A percentile compares a stretch with the other conserved stretches of the same genome.
Conservation (phyloP, 2,329 filamentous ascomycete species). For the Aaosphaeria pasadenensis region DNA sequence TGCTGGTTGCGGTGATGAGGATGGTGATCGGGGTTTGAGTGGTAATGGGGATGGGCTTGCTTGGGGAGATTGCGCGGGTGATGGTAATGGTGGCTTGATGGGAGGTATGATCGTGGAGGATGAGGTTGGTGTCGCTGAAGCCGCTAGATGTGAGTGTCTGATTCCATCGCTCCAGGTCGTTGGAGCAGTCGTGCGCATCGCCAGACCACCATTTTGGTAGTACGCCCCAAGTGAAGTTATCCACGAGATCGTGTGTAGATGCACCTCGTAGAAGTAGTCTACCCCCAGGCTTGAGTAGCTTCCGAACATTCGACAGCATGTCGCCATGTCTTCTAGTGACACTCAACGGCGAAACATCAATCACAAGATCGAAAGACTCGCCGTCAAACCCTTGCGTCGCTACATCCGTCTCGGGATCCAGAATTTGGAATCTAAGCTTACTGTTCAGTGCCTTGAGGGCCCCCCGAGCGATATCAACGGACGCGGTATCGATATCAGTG, state of each 20-base stretch:
- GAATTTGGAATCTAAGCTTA: constrained; percentile 2
- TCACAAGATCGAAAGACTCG: background rate
- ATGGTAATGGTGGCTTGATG: too few relatives aligned
- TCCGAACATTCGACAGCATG: background rate
- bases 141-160: too few relatives aligned
- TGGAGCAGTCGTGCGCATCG: too few relatives aligned
- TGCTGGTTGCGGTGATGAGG: background rate
- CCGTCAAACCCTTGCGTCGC: constrained; percentile 1
- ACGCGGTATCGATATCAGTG: constrained; percentile 12
- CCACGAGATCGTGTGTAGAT: too few relatives aligned
- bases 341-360: background rate
- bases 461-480: constrained; percentile 7
- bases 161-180: too few relatives aligned
- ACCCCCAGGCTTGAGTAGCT: background rate
- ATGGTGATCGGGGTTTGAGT: background rate
- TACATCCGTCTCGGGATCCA: constrained; percentile 9
- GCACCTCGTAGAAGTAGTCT: too few relatives aligned
- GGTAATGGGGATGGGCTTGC: background rate
- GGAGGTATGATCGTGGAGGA: too few relatives aligned
- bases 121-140: too few relatives aligned
- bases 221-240: too few relatives aligned
- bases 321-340: background rate
- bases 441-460: background rate
- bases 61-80: too few relatives aligned
- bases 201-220: too few relatives aligned